A percentile compares a stretch with the other conserved stretches of the same genome.
Evolutionary conservation across 129 eudicot genomes (phyloP).

Genomic region (Artemisia annua): DNA sequence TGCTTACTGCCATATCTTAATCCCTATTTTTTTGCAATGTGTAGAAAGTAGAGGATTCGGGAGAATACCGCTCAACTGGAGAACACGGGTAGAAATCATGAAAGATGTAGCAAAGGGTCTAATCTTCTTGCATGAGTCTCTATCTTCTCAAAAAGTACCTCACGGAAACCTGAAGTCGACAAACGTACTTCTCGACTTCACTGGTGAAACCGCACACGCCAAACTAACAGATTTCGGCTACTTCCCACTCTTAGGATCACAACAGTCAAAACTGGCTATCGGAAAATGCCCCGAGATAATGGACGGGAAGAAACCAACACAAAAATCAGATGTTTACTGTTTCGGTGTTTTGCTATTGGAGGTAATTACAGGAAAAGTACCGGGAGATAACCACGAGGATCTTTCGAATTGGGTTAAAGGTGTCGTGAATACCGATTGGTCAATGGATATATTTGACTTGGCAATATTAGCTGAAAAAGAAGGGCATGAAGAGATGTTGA

Average conservation of each 20-base stretch:
- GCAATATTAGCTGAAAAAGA: constrained; percentile 71
- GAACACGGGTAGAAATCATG: constrained; percentile 58
- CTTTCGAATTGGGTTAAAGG: constrained; percentile 60
- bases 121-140: constrained; percentile 47
- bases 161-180: constrained; percentile 81
- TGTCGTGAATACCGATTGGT: constrained; percentile 55
- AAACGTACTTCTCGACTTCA: constrained; percentile 45
- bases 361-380: constrained; percentile 56
- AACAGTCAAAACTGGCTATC: constrained; percentile 39
- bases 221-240: constrained; percentile 72
- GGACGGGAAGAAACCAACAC: constrained; percentile 43
- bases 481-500: constrained; percentile 69
- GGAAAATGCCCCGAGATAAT: constrained; percentile 52
- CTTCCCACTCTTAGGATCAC: constrained; percentile 48
- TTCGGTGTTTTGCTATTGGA: constrained; percentile 66
- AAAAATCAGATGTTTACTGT: constrained; percentile 63
- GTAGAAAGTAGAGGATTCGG: constrained; percentile 59
- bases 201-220: constrained; percentile 22
- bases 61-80: constrained; percentile 61
- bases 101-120: constrained; percentile 63
- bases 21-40: constrained; percentile 1
- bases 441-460: constrained; percentile 71
- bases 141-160: constrained; percentile 58
- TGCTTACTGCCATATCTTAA: not conserved
- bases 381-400: constrained; percentile 44